These are phyloP conservation scores for Cicer judaicum DNA, from an alignment of 306 rosid species.

Conservation along the genomic window DNA sequence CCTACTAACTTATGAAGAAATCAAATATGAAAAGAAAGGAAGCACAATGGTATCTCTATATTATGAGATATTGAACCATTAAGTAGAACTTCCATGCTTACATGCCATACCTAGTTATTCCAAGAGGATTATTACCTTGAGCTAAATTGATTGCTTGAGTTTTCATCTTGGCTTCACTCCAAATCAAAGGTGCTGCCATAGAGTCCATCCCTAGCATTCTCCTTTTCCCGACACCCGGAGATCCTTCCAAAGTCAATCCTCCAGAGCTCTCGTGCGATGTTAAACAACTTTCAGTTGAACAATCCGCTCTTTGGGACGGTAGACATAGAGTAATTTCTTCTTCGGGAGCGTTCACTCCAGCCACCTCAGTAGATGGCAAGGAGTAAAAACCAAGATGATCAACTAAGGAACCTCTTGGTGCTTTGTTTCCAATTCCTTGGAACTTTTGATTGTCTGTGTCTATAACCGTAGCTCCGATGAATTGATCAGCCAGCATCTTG, in stretches of 20 bases:
- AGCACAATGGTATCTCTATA: slow-evolving; percentile 38
- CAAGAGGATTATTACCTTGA: slow-evolving; percentile 63
- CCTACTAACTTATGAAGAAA: slow-evolving; percentile 50
- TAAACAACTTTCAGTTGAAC: slow-evolving; percentile 95
- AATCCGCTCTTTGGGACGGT: slow-evolving; percentile 75
- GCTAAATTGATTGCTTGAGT: slow-evolving; percentile 68
- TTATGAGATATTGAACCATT: slow-evolving; percentile 42
- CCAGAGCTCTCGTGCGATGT: slow-evolving; percentile 89
- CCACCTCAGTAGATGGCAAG: slow-evolving; percentile 58
- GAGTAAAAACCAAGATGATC: slow-evolving; percentile 81
- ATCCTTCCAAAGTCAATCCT: slow-evolving; percentile 76
- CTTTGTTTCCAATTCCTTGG: slow-evolving; percentile 65
- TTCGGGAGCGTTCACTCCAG: slow-evolving; percentile 57
- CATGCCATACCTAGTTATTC: slow-evolving; percentile 71
- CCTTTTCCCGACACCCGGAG: slow-evolving; percentile 66
- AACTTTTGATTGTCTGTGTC: slow-evolving; percentile 71
- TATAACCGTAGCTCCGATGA: slow-evolving; percentile 69
- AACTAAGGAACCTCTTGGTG: slow-evolving; percentile 59
- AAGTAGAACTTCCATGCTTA: slow-evolving; percentile 50
- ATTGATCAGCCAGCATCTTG: slow-evolving; percentile 95
- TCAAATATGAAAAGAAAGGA: slow-evolving; percentile 43
- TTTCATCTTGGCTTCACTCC: slow-evolving; percentile 81
- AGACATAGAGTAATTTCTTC: slow-evolving; percentile 64
- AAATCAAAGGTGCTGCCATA: slow-evolving; percentile 65
- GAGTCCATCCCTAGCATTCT: slow-evolving; percentile 68